Evolutionary conservation across 495 filamentous ascomycete genomes (phyloP), one percentile per base, ranked within the genome.

Genomic region (Aspergillus asperescens): DNA sequence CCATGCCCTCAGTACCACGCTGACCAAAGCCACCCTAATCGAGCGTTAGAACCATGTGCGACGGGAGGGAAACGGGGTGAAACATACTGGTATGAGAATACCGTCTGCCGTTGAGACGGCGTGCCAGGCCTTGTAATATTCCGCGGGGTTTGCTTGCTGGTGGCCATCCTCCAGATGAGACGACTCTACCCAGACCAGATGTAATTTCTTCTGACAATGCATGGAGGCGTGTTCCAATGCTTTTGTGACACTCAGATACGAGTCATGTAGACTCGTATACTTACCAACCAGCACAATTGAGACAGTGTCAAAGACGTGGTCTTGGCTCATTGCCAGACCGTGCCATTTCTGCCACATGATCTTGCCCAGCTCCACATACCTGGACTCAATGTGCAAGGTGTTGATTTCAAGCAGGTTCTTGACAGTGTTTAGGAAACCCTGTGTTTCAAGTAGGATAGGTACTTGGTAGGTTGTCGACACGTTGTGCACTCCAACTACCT

Each of bases 221-320:
- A 98, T 98, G 3, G 91, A 79, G 2, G 88, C 81, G 66, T 97
- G 93, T 66, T 97, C 93, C 2, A 98, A 74, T 0, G 89, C 77
- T 65, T 95, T 96, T 60, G 79, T 77, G 19, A 95, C 86, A 50
- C 78, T 85, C 27, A 92, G 75, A 61, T 97, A 97, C 5, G 85
- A 80, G 67, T 98, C 93, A 34, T 90, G 83, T 18, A 90, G 79
- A 13, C 80, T 76, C 15, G 80, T 82, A 67, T 97, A 97, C 67
- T 98, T 97, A 55, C 93, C 93, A 20, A 98, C 91, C 5, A 98
- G 76, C 5, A 82, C 90, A 62, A 98, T 95, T 9, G 75, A 73
- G 48, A 98, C 88, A 1, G 79, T 75, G 16, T 90, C 85, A 48
- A 78, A 77, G 38, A 77, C 63, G 48, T 67, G 68, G 44, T 88